Percentiles rank a stretch among this genome's conserved stretches.
Conservation (phyloP, 768 basidiomycete genomes). For the Termitomyces sp. region DNA sequence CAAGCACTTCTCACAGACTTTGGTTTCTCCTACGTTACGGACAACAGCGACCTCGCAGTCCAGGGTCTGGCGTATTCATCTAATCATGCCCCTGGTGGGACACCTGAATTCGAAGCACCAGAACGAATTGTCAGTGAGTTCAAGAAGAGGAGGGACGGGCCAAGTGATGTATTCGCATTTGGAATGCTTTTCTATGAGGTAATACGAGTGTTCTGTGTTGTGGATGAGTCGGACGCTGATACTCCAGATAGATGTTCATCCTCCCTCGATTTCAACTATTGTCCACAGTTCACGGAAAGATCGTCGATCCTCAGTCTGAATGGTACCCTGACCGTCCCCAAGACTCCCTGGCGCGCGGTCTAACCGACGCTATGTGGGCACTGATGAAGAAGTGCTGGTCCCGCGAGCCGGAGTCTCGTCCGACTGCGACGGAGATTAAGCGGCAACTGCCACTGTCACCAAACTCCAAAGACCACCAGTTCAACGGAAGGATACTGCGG, state of each 20-base stretch:
- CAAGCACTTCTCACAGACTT: too few species aligned
- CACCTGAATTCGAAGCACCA: slow-evolving; percentile 20
- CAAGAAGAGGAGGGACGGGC: not conserved
- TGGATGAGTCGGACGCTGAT: too few species aligned
- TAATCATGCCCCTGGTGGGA: slow-evolving; percentile 17
- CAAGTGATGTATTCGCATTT: not conserved
- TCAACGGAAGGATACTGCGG: not conserved
- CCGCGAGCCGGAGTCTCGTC: not conserved
- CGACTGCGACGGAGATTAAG: not conserved
- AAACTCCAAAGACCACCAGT: too few species aligned
- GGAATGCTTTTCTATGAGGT: slow-evolving; percentile 11
- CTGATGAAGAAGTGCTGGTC: not conserved
- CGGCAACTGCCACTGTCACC: not conserved
- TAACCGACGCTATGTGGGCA: not conserved
- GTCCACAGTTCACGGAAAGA: not conserved
- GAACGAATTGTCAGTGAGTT: slow-evolving; percentile 25
- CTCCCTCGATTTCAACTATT: too few species aligned
- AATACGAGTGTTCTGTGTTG: not conserved
- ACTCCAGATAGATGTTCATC: too few species aligned
- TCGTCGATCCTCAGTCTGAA: not conserved
- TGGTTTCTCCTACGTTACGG: too few species aligned
- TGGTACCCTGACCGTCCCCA: not conserved
- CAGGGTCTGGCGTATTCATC: slow-evolving; percentile 13
- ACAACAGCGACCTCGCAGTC: too few species aligned
- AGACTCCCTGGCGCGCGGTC: not conserved